phyloP scores from a whole-genome alignment of 331 rosid species.

The Telfairia occidentalis region DNA sequence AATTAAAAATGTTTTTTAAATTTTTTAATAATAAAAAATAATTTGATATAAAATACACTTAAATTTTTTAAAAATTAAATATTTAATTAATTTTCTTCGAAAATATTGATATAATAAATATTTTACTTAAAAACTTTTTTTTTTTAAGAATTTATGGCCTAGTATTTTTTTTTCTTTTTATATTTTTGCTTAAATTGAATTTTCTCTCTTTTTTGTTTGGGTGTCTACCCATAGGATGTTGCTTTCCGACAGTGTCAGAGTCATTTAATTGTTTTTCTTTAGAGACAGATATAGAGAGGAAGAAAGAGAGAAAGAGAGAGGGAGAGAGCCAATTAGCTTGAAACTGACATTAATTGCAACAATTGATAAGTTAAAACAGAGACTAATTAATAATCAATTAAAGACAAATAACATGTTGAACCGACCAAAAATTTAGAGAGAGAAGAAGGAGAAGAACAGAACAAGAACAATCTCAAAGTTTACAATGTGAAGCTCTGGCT shows the following conservation, averaged over 20 bases:
- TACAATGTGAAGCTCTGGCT: background rate
- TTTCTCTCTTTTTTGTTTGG: background rate
- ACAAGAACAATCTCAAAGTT: background rate
- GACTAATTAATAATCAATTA: background rate
- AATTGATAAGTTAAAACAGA: background rate
- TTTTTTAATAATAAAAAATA: no score
- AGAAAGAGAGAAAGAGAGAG: background rate
- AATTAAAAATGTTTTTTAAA: no score
- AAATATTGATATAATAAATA: no score
- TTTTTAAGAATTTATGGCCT: no score
- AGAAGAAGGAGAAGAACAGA: background rate
- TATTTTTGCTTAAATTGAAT: no score
- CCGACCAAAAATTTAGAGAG: conserved; percentile 5
- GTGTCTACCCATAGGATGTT: background rate
- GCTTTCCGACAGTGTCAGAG: background rate
- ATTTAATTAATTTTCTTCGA: no score
- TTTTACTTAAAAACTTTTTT: no score
- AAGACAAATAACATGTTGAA: background rate
- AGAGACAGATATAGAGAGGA: no score
- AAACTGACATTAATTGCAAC: background rate
- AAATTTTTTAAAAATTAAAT: no score
- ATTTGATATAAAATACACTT: no score
- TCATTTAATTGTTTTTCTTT: background rate
- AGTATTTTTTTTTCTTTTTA: no score
- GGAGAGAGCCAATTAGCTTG: background rate